A percentile compares a stretch with the other conserved stretches of the same genome.
Evolutionary conservation across 2,329 filamentous ascomycete genomes (phyloP).

Genomic region (Xylariaceae sp.): DNA sequence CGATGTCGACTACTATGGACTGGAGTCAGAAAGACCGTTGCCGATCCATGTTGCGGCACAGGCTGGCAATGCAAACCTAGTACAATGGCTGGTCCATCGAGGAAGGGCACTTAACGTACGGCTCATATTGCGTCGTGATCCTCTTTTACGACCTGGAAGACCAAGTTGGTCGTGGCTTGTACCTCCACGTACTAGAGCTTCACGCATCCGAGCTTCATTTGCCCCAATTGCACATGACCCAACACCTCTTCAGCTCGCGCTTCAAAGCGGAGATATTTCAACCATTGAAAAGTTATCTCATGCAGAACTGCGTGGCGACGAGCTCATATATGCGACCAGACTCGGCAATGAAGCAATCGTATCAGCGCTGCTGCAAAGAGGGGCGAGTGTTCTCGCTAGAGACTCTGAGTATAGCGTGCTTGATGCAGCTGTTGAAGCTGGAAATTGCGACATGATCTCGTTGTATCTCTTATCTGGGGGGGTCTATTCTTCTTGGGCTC

Average conservation of each 20-base stretch:
- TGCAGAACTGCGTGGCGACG: background rate
- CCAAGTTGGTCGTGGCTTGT: background rate
- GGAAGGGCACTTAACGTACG: background rate
- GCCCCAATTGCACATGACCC: background rate
- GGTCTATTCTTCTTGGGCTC: conserved; percentile 2
- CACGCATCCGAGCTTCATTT: too few species aligned
- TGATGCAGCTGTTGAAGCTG: conserved; percentile 2
- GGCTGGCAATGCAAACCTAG: too few species aligned
- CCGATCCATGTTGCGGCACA: too few species aligned
- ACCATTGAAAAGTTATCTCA: background rate
- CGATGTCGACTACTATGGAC: too few species aligned
- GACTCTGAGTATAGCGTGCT: background rate
- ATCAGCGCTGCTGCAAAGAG: background rate
- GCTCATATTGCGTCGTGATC: too few species aligned
- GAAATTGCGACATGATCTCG: background rate
- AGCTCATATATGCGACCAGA: conserved; percentile 1
- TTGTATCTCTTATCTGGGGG: conserved; percentile 5
- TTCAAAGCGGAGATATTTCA: conserved; percentile 1
- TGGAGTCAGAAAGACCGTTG: too few species aligned
- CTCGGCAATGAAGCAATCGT: background rate
- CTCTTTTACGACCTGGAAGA: too few species aligned
- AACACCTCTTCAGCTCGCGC: conserved; percentile 6
- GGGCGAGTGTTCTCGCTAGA: background rate
- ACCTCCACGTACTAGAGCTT: too few species aligned
- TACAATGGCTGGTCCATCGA: background rate